Base-by-base conservation (phyloP, 2,329 filamentous ascomycete species). In the Bipolaris sorokiniana region DNA sequence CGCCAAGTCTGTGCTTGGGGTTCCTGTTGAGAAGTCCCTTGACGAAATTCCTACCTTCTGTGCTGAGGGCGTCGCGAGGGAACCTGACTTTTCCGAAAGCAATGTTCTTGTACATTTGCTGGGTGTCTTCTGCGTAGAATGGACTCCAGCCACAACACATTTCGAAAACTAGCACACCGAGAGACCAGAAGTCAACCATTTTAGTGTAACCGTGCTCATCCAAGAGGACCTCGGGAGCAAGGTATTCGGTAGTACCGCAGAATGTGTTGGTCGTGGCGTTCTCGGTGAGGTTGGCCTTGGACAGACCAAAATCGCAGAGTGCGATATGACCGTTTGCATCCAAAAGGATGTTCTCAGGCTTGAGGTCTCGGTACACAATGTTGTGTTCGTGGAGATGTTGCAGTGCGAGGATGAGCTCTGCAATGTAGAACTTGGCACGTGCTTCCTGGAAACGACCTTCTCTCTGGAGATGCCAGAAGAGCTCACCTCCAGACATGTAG, bases 51-150 rank as follows among this genome's bases (percentile, higher is more conserved):
- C 95, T 87, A 57, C 95, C 95, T 77, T 99, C 95, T 38, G 92
- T 90, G 59, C 92, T 97, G 31, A 99, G 82, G 1, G 95, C 96
- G 76, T 99, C 95, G 64, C 93, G 87, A 7, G 95, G 95, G 77
- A 99, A 99, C 59, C 95, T 86, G 56, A 99, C 95, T 76, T 99
- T 99, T 74, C 95, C 95, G 73, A 99, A 99, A 0, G 95, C 95
- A 75, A 99, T 99, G 80, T 99, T 99, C 83, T 99, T 99, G 83
- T 99, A 99, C 95, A 99, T 99, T 77, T 99, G 95, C 78, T 99
- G 95, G 0, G 95, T 99, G 73, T 99, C 95, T 73, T 99, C 95
- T 54, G 95, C 95, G 69, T 98, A 99, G 79, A 99, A 99, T 0
- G 95, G 95, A 70, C 92, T 97, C 95, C 95, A 99, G 33, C 95